Evolutionary conservation across 2,329 filamentous ascomycete species (phyloP), one percentile per base, ranked within the genome.

Genomic region (Penicillium occitanis): DNA sequence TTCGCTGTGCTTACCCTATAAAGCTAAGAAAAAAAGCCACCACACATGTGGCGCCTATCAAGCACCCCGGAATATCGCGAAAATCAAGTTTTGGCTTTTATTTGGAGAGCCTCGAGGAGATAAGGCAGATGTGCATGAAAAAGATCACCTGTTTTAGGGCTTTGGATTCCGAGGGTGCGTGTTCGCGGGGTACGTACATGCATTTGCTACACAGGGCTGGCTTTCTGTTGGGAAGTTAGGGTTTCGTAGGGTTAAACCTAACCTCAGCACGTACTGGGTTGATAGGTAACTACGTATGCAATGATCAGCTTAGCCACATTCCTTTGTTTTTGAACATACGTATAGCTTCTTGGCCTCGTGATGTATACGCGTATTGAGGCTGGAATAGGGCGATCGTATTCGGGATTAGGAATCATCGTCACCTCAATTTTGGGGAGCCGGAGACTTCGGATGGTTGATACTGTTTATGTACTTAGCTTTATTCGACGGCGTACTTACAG

Each of bases 111-210:
- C 33, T 14, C 33, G 53, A 37, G 33, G 25, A 14, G 8, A 53
- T 57, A 57, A 57, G 53, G 53, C 53, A 57, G 53, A 57, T 22
- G 19, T 57, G 19, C 33, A 55, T 55, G 8, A 8, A 5, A 50
- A 7, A 3, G 11, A 33, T 35, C 30, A 35, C 17, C 17, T n/a
- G 17, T 6, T 51, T 30, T 35, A 22, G 10, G 30, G n/a, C 53
- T 37, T 22, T 37, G 5, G 33, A 25, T 57, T 13, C 19, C 14
- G 53, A 57, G 10, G n/a, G 11, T 14, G 33, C 8, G n/a, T 57
- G 30, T 22, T 25, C 5, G 33, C 53, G 53, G 53, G 53, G 53
- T 37, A 30, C 7, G 28, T 7, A 22, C 11, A 37, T 37, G n/a
- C 50, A 42, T 42, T 2, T n/a, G 40, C 40, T 14, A n/a, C 14